phyloP scores from a whole-genome alignment of 2,329 filamentous ascomycete genomes.

The Trichoderma sp. region DNA sequence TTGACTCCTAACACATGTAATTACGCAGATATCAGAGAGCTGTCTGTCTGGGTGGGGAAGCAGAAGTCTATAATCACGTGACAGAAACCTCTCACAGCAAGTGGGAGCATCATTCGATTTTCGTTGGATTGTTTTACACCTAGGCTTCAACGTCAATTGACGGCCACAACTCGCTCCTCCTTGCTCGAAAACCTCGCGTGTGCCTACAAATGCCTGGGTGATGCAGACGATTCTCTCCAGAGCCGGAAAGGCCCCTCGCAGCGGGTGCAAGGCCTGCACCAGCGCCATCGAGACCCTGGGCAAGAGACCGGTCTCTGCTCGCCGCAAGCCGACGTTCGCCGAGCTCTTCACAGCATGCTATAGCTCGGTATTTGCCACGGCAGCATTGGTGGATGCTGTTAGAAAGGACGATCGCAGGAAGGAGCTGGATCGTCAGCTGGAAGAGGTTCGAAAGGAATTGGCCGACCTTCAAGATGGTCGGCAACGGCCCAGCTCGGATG shows the following conservation, averaged over 20 bases:
- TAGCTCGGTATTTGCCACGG: constrained; percentile 63
- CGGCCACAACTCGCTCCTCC: neutral
- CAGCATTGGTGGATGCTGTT: constrained; percentile 59
- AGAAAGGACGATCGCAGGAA: constrained; percentile 55
- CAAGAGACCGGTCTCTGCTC: constrained; percentile 49
- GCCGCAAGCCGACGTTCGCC: constrained; percentile 48
- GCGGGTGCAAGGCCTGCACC: constrained; percentile 61
- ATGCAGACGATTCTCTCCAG: constrained; percentile 71
- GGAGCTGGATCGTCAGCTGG: constrained; percentile 61
- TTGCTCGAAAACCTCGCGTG: neutral
- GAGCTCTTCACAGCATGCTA: constrained; percentile 65
- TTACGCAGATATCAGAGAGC: neutral
- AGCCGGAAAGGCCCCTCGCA: constrained; percentile 60
- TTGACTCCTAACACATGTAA: neutral
- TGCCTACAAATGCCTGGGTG: constrained; percentile 31
- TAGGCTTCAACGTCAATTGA: constrained; percentile 13
- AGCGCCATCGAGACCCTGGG: constrained; percentile 47
- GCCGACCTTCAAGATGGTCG: constrained; percentile 33
- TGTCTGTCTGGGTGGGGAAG: neutral
- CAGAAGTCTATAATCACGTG: constrained; percentile 14
- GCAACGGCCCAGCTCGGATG: constrained; percentile 27
- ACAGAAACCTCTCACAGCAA: constrained; percentile 8
- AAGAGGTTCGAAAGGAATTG: constrained; percentile 50
- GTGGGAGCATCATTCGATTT: constrained; percentile 16
- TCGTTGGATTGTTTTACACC: neutral